Conservation (phyloP, 2,329 filamentous ascomycete genomes). For the Helotiales sp. region DNA sequence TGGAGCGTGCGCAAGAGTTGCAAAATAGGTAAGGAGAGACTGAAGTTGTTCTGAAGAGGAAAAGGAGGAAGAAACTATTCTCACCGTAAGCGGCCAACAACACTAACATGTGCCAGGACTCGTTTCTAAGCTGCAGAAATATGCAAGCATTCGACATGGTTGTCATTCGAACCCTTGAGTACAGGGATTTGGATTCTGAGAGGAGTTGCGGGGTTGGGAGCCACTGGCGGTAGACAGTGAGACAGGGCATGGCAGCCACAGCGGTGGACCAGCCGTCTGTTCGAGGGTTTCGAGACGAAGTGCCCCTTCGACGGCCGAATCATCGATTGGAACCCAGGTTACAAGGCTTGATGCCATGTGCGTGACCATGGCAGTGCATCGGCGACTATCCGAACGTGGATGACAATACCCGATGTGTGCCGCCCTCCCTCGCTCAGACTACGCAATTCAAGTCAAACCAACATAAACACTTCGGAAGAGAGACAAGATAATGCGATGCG, state of each 20-base stretch:
- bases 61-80: neutral
- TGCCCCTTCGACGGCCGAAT: neutral
- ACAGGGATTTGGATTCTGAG: neutral
- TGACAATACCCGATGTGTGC: neutral
- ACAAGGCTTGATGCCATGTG: neutral
- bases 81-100: neutral
- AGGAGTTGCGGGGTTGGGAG: neutral
- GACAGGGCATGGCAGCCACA: constrained; percentile 3
- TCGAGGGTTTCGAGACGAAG: neutral
- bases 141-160: neutral
- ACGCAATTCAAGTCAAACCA: too few relatives aligned
- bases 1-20: neutral
- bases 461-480: too few relatives aligned
- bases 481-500: too few relatives aligned
- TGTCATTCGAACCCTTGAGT: neutral
- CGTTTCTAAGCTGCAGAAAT: neutral
- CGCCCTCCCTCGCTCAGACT: neutral
- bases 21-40: neutral
- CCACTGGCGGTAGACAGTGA: neutral
- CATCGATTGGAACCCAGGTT: neutral
- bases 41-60: neutral
- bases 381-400: neutral
- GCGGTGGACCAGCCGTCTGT: neutral
- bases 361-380: neutral
- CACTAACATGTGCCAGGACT: neutral